Conservation (phyloP, 139 green algal species). For the Chlamydomonas sp. region DNA sequence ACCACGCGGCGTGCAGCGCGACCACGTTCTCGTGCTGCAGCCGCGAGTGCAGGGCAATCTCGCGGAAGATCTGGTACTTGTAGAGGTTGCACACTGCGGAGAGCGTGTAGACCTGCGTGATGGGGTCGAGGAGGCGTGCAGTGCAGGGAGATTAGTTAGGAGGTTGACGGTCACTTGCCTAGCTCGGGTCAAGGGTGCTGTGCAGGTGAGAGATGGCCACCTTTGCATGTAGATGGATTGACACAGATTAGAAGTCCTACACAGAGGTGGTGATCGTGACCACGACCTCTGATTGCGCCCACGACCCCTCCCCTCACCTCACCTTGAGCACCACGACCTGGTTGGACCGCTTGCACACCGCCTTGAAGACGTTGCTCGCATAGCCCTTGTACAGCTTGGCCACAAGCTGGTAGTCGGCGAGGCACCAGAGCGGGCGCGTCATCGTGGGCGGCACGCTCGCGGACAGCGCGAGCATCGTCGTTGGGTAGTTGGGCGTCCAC, state of each 20-base stretch:
- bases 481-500: slow-evolving; percentile 11
- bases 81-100: slow-evolving; percentile 46
- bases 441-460: slow-evolving; percentile 33
- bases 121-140: too few relatives aligned
- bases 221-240: too few relatives aligned
- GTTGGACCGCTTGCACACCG: slow-evolving; percentile 29
- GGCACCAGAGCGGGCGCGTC: slow-evolving; percentile 41
- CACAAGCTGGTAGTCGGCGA: slow-evolving; percentile 39
- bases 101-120: slow-evolving; percentile 44
- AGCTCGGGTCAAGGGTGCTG: too few relatives aligned
- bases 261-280: too few relatives aligned
- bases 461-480: slow-evolving; percentile 8
- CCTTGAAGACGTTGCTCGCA: slow-evolving; percentile 42
- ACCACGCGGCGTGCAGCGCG: slow-evolving; percentile 43
- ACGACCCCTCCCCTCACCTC: too few relatives aligned
- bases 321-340: slow-evolving; percentile 50
- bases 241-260: too few relatives aligned
- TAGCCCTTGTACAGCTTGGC: slow-evolving; percentile 38
- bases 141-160: too few relatives aligned
- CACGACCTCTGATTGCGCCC: too few relatives aligned
- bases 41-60: slow-evolving; percentile 33
- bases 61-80: slow-evolving; percentile 55
- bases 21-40: slow-evolving; percentile 51
- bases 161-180: too few relatives aligned
- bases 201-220: too few relatives aligned